A percentile compares a stretch with the other conserved stretches of the same genome.
Conservation (phyloP, 2,329 filamentous ascomycete genomes). For the Lachnellula arida region DNA sequence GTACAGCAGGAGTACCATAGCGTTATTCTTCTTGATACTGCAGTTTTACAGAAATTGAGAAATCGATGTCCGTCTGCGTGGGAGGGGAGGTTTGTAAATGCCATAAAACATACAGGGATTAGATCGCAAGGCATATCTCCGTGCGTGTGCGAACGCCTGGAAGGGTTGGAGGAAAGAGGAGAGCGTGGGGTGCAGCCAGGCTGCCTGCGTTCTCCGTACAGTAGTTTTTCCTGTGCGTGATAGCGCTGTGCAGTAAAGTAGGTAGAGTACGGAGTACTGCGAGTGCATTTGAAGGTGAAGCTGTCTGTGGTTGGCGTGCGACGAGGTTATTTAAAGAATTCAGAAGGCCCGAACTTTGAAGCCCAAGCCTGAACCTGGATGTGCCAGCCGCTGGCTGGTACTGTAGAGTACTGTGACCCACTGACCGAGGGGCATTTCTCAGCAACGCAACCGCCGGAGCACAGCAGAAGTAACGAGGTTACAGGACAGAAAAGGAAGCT, state of each 20-base stretch:
- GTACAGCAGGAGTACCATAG: background rate
- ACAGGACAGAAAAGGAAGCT: background rate
- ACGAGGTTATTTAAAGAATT: slow-evolving; percentile 5
- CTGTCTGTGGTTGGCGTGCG: no score
- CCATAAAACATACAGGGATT: background rate
- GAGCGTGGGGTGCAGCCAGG: slow-evolving; percentile 13
- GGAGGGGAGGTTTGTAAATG: slow-evolving; percentile 2
- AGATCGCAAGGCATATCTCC: background rate
- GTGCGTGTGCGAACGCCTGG: slow-evolving; percentile 1
- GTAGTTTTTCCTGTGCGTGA: slow-evolving; percentile 1
- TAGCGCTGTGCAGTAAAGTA: background rate
- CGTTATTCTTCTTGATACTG: slow-evolving; percentile 7
- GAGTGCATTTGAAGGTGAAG: background rate
- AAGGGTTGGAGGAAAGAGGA: background rate
- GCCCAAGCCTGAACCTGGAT: background rate
- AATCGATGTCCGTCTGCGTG: background rate
- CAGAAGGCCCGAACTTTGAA: slow-evolving; percentile 9
- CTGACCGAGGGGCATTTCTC: background rate
- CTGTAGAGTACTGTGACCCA: no score
- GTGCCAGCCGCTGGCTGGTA: background rate
- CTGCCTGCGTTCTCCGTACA: background rate
- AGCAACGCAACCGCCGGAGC: background rate
- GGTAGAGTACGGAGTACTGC: no score
- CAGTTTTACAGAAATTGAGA: background rate
- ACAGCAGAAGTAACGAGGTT: background rate